Conservation (phyloP, 352 stramenopile genomes). For the Pythium inflatum region DNA sequence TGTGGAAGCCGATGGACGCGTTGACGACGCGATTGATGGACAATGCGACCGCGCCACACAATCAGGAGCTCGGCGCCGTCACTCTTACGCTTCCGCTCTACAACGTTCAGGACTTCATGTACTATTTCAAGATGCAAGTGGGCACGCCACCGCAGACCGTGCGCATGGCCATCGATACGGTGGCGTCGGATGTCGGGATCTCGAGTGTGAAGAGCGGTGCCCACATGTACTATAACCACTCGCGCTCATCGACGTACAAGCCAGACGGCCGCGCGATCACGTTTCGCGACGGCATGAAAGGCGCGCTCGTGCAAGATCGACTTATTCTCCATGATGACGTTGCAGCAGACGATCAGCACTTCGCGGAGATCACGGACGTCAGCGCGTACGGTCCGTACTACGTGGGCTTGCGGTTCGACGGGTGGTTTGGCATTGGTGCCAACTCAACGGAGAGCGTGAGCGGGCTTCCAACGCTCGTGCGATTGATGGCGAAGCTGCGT, state of each 20-base stretch:
- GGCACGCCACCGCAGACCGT: slow-evolving; percentile 12
- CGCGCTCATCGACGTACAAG: slow-evolving; percentile 11
- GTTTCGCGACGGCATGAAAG: background rate
- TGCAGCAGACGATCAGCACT: background rate
- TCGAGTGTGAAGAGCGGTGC: background rate
- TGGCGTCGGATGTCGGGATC: background rate
- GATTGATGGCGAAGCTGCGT: background rate
- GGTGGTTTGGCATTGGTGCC: slow-evolving; percentile 5
- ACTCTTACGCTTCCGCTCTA: slow-evolving; percentile 7
- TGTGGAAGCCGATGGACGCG: background rate
- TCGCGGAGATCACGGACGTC: slow-evolving; percentile 17
- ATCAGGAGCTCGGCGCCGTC: background rate
- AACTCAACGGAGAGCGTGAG: background rate
- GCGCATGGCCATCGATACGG: slow-evolving; percentile 8
- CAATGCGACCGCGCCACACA: no score
- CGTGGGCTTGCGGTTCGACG: background rate
- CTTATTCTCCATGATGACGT: background rate
- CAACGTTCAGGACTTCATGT: background rate
- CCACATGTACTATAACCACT: slow-evolving; percentile 18
- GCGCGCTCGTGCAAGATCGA: slow-evolving; percentile 5
- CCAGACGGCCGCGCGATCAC: background rate
- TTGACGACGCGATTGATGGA: no score
- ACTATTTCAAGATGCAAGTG: slow-evolving; percentile 18
- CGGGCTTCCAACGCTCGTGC: slow-evolving; percentile 2
- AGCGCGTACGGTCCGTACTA: slow-evolving; percentile 10